A percentile compares a stretch with the other conserved stretches of the same genome.
These are phyloP conservation scores for Thielaviopsis euricoi DNA, from an alignment of 2,329 filamentous ascomycete genomes.

Conservation along the genomic window DNA sequence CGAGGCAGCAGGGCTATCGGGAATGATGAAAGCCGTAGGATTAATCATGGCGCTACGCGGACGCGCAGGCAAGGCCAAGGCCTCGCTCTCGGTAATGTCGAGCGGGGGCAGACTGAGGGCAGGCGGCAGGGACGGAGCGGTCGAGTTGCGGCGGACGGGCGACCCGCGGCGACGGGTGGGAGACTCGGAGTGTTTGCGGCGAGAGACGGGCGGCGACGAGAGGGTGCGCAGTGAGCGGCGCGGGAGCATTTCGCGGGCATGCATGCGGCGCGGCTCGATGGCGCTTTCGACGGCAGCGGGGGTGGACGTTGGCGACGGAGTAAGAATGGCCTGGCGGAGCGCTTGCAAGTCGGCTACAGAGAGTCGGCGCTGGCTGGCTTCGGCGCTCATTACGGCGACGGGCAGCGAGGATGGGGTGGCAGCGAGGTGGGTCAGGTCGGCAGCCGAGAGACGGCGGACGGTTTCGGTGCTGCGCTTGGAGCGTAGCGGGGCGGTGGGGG, in stretches of 20 bases:
- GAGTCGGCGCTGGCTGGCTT: conserved; percentile 16
- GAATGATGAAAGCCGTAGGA: conserved; percentile 18
- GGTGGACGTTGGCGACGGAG: not conserved
- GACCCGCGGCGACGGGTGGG: not conserved
- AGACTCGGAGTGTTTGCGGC: conserved; percentile 3
- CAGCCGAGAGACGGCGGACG: conserved; percentile 38
- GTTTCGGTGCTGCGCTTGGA: conserved; percentile 22
- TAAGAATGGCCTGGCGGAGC: conserved; percentile 17
- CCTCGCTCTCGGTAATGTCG: conserved; percentile 34
- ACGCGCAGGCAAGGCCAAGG: conserved; percentile 14
- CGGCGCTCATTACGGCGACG: conserved; percentile 22
- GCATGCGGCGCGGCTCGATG: not conserved
- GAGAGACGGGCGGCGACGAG: conserved; percentile 6
- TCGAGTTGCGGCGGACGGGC: not conserved
- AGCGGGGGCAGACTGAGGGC: conserved; percentile 25
- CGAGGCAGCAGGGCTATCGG: not conserved
- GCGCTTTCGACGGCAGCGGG: not conserved
- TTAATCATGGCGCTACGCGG: conserved; percentile 23
- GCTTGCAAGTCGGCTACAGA: conserved; percentile 13
- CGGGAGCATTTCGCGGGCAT: too few species aligned
- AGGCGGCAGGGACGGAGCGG: not conserved
- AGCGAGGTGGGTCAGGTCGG: conserved; percentile 41
- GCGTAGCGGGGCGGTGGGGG: not conserved
- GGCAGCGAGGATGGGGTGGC: conserved; percentile 42
- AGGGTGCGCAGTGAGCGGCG: conserved; percentile 6